A percentile compares a stretch with the other conserved stretches of the same genome.
Evolutionary conservation across 768 basidiomycete genomes (phyloP).

Genomic region (Leccinellum luteum): DNA sequence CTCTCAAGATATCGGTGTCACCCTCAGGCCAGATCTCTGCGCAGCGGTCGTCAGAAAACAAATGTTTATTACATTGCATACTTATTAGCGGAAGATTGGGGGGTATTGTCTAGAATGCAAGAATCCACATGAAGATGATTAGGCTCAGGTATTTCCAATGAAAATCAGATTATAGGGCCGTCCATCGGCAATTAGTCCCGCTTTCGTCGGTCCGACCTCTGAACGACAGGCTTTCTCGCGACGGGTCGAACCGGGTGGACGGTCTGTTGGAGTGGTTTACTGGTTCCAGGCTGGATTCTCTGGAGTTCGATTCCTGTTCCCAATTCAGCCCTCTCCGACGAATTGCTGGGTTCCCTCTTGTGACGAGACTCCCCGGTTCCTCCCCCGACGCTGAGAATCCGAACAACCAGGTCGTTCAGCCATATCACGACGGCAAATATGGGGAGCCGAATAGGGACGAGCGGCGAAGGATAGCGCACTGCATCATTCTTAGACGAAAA

Average conservation of each 20-base stretch:
- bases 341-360: constrained; percentile 42
- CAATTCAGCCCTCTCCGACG: constrained; percentile 60
- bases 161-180: constrained; percentile 10
- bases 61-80: constrained; percentile 3
- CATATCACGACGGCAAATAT: constrained; percentile 72
- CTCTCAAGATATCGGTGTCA: background rate
- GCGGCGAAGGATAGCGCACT: constrained; percentile 69
- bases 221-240: constrained; percentile 11
- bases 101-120: constrained; percentile 13
- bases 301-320: constrained; percentile 41
- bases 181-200: constrained; percentile 34
- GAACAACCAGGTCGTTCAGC: constrained; percentile 70
- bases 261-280: constrained; percentile 11
- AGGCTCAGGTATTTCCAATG: constrained; percentile 2
- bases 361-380: constrained; percentile 19
- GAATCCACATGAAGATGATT: constrained; percentile 14
- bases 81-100: constrained; percentile 6
- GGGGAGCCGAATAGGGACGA: constrained; percentile 76
- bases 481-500: constrained; percentile 35
- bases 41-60: background rate
- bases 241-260: constrained; percentile 4
- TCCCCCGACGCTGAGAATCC: constrained; percentile 56
- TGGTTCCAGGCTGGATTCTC: constrained; percentile 8
- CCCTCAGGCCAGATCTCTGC: background rate
- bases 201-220: constrained; percentile 44